These are phyloP conservation scores for Arachnopeziza araneosa DNA, from an alignment of 2,329 filamentous ascomycete species.

Conservation along the genomic window DNA sequence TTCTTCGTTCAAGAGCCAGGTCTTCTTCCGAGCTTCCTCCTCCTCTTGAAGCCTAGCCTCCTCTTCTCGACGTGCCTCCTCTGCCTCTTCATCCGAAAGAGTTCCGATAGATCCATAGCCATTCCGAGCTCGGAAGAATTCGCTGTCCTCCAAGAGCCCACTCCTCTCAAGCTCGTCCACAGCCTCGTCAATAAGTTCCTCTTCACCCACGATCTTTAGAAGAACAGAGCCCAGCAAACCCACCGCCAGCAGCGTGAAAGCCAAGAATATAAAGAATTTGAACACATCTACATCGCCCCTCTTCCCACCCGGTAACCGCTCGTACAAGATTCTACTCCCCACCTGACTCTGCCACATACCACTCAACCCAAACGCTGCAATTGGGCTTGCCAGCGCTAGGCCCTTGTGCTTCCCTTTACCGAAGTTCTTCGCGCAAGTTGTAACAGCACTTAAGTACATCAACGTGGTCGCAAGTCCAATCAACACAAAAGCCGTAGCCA, in stretches of 20 bases:
- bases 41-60: slow-evolving; percentile 35
- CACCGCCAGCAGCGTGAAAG: slow-evolving; percentile 60
- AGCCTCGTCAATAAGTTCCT: slow-evolving; percentile 82
- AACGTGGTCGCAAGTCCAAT: slow-evolving; percentile 79
- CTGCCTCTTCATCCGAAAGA: slow-evolving; percentile 36
- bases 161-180: slow-evolving; percentile 88
- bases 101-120: slow-evolving; percentile 57
- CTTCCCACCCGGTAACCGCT: slow-evolving; percentile 57
- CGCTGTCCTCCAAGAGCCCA: slow-evolving; percentile 70
- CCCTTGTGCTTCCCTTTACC: slow-evolving; percentile 83
- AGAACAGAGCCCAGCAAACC: slow-evolving; percentile 70
- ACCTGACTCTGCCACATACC: slow-evolving; percentile 95
- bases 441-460: slow-evolving; percentile 89
- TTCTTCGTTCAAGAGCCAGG: slow-evolving; percentile 86
- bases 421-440: slow-evolving; percentile 97
- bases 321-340: slow-evolving; percentile 71
- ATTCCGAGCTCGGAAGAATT: slow-evolving; percentile 56
- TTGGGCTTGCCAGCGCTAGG: slow-evolving; percentile 81
- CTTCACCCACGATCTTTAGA: slow-evolving; percentile 74
- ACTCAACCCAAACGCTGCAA: slow-evolving; percentile 87
- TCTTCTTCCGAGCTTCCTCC: slow-evolving; percentile 64
- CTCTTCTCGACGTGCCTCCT: slow-evolving; percentile 32
- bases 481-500: slow-evolving; percentile 78
- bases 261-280: slow-evolving; percentile 82
- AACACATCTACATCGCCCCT: slow-evolving; percentile 67